Conservation (phyloP, 2,329 filamentous ascomycete genomes). For the Stagonosporopsis vannaccii region DNA sequence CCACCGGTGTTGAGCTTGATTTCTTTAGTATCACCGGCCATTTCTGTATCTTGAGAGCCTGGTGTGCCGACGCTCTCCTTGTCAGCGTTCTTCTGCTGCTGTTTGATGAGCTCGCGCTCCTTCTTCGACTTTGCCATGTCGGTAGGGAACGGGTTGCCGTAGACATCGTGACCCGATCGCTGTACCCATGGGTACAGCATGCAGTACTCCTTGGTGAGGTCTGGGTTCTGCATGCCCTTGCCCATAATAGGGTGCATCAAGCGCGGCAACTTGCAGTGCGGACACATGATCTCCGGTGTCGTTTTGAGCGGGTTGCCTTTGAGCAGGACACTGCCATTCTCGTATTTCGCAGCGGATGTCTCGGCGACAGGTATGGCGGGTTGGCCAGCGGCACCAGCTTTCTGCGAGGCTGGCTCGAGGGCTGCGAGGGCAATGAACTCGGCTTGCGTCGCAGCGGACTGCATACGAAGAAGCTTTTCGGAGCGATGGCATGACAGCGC, state of each 20-base stretch:
- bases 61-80: conserved; percentile 56
- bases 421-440: conserved; percentile 49
- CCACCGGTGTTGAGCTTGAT: conserved; percentile 59
- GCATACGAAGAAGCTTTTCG: conserved; percentile 77
- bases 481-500: conserved; percentile 77
- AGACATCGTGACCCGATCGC: conserved; percentile 79
- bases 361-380: conserved; percentile 61
- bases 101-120: conserved; percentile 65
- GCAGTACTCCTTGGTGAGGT: conserved; percentile 70
- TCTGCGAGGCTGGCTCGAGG: conserved; percentile 46
- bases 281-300: conserved; percentile 74
- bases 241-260: conserved; percentile 76
- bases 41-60: conserved; percentile 53
- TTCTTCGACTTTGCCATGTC: conserved; percentile 78
- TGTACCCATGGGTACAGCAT: conserved; percentile 80
- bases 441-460: conserved; percentile 61
- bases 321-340: conserved; percentile 71
- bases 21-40: conserved; percentile 48
- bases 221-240: conserved; percentile 71
- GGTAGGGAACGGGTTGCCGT: conserved; percentile 80
- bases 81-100: conserved; percentile 52
- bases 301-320: conserved; percentile 77
- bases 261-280: conserved; percentile 76
- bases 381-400: conserved; percentile 53
- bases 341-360: conserved; percentile 73